These are phyloP conservation scores for Tylopilus cervinicoccineus DNA, from an alignment of 768 basidiomycete species.

Conservation along the genomic window DNA sequence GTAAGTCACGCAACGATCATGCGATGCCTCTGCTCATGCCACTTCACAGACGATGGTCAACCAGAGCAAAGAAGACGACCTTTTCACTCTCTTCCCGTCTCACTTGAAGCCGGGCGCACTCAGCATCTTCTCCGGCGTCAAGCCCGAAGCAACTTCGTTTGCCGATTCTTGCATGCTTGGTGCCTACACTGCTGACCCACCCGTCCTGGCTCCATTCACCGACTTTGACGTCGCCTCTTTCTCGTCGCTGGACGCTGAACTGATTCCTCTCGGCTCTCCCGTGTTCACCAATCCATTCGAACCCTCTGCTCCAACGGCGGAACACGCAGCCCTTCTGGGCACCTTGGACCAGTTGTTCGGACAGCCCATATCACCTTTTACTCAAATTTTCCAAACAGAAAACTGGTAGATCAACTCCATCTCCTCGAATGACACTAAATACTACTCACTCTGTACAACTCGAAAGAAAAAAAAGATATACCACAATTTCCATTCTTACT, in stretches of 20 bases:
- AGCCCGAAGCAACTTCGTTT: conserved; percentile 27
- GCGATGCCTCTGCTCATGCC: conserved; percentile 7
- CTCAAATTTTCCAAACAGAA: conserved; percentile 7
- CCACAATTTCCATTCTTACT: not conserved
- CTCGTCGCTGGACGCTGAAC: not conserved
- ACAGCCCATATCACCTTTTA: conserved; percentile 25
- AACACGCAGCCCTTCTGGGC: conserved; percentile 11
- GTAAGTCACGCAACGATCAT: conserved; percentile 15
- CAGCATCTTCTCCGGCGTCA: conserved; percentile 28
- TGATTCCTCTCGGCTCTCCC: conserved; percentile 22
- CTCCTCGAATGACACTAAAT: not conserved
- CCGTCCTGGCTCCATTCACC: conserved; percentile 3
- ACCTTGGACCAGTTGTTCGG: conserved; percentile 31
- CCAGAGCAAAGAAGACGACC: not conserved
- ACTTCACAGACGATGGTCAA: conserved; percentile 4
- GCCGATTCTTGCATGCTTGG: conserved; percentile 25
- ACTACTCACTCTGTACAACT: not conserved
- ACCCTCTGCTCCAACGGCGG: not conserved
- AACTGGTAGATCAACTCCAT: conserved; percentile 11
- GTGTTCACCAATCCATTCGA: conserved; percentile 32
- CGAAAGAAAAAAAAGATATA: too few species aligned
- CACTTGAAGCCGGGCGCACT: conserved; percentile 19
- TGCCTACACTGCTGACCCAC: conserved; percentile 8
- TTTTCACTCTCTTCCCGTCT: conserved; percentile 12
- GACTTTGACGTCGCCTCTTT: conserved; percentile 12